Evolutionary conservation across 768 basidiomycete species (phyloP), one percentile per base, ranked within the genome.

Genomic region (Lyophyllum decastes): DNA sequence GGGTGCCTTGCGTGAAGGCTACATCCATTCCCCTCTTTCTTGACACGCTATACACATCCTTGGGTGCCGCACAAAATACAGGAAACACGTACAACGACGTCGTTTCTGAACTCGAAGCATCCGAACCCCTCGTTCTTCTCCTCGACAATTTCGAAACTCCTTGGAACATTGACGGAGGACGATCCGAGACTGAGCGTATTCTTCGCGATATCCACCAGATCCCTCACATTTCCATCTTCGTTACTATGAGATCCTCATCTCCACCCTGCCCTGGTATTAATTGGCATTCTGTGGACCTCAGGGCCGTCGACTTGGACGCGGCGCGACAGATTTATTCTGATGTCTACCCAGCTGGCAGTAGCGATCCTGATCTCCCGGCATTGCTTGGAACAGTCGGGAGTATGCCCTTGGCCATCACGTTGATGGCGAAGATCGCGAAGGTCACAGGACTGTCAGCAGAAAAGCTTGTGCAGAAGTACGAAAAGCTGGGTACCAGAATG

Each of bases 101-200:
- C 45, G 40, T 69, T 27, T 49, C 44, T 38, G 65, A 68, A 48
- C 68, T 71, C 24, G 19, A 50, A 19, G 33, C n/a, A 5, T 22
- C 38, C 12, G 49, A 35, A 10, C 35, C 50, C 19, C 35, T 52
- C 35, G 19, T 45, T 10, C 26, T 78, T 27, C 56, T 77, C 17
- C 63, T 78, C 4, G 76, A 78, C 54, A 74, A 78, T 49, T 76
- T 78, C 52, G 76, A 78, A 62, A 74, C 74, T 4, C 68, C 72
- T 6, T 76, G 75, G 76, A 66, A 72, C 51, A 57, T 55, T 4
- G 58, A 50, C 24, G 60, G 59, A 3, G 59, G 49, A 17, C 50
- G 63, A 22, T 64, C 74, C 25, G 62, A 65, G 26, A 19, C 64
- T 72, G 19, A 34, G n/a, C 53, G 22, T 33, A 9, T 48, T 19